These are phyloP conservation scores for Pythium brassicae DNA, from an alignment of 352 stramenopile species.

Conservation along the genomic window DNA sequence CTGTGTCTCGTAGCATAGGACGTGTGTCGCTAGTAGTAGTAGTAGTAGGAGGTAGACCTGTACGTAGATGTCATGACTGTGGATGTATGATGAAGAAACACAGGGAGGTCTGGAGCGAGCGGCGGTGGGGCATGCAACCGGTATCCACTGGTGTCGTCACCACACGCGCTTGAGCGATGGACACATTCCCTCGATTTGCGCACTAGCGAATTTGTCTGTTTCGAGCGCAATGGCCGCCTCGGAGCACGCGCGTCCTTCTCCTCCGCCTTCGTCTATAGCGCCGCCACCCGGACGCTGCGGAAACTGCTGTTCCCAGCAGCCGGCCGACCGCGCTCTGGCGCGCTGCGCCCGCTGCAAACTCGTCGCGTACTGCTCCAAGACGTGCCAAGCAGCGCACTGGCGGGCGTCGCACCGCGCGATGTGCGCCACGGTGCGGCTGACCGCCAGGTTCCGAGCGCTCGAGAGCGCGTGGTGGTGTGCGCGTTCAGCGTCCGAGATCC, in stretches of 20 bases:
- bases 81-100: background rate
- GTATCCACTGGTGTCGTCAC: too few species aligned
- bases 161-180: too few species aligned
- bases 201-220: background rate
- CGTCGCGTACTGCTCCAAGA: constrained; percentile 54
- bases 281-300: constrained; percentile 4
- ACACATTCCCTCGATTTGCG: background rate
- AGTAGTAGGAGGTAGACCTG: too few species aligned
- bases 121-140: too few species aligned
- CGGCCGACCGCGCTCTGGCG: constrained; percentile 7
- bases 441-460: constrained; percentile 20
- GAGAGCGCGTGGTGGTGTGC: constrained; percentile 31
- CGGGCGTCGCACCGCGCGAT: constrained; percentile 25
- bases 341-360: constrained; percentile 56
- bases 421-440: constrained; percentile 26
- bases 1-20: background rate
- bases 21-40: background rate
- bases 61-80: background rate
- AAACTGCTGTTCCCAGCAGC: constrained; percentile 12
- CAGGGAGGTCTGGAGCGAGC: too few species aligned
- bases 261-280: too few species aligned
- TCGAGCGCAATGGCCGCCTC: background rate
- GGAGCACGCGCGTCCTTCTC: too few species aligned
- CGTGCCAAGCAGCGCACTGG: constrained; percentile 54
- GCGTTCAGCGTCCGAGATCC: constrained; percentile 20